Conservation (phyloP, 1,139 yeast genomes). For the Protomyces inouyei region DNA sequence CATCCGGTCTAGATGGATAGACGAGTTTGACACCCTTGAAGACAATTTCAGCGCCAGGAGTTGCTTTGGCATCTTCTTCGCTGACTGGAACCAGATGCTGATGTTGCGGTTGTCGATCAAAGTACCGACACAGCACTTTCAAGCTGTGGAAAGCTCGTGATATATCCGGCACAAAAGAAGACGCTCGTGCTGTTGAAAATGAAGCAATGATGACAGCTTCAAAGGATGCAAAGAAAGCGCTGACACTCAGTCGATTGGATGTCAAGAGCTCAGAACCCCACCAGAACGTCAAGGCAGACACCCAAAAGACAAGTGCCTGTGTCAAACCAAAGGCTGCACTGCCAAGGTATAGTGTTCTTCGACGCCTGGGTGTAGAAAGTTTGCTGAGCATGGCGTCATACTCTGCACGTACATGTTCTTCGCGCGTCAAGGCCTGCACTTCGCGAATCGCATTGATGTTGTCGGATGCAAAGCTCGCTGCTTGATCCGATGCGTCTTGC, state of each 20-base stretch:
- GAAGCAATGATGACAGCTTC: conserved; percentile 43
- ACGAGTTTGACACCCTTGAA: conserved; percentile 63
- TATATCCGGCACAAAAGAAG: conserved; percentile 49
- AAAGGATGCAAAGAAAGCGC: conserved; percentile 31
- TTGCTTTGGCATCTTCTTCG: conserved; percentile 41
- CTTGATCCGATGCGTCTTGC: conserved; percentile 44
- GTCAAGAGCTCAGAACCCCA: conserved; percentile 35
- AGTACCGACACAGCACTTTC: conserved; percentile 47
- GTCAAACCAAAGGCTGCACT: conserved; percentile 39
- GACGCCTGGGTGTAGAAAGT: conserved; percentile 48
- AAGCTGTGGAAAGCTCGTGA: conserved; percentile 58
- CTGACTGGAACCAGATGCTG: conserved; percentile 41
- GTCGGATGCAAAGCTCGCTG: conserved; percentile 51
- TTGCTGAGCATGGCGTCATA: conserved; percentile 49
- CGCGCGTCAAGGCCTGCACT: conserved; percentile 53
- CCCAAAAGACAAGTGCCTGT: conserved; percentile 35
- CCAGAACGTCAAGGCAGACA: conserved; percentile 37
- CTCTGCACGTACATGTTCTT: conserved; percentile 50
- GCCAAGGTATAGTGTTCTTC: conserved; percentile 49
- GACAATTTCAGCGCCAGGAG: conserved; percentile 45
- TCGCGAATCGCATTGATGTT: conserved; percentile 48
- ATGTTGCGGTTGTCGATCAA: conserved; percentile 46
- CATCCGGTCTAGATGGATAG: conserved; percentile 80
- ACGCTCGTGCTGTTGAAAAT: conserved; percentile 47
- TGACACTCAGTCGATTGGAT: conserved; percentile 30